Base-by-base conservation (phyloP, 352 stramenopile genomes). In the Pythium phragmitis region DNA sequence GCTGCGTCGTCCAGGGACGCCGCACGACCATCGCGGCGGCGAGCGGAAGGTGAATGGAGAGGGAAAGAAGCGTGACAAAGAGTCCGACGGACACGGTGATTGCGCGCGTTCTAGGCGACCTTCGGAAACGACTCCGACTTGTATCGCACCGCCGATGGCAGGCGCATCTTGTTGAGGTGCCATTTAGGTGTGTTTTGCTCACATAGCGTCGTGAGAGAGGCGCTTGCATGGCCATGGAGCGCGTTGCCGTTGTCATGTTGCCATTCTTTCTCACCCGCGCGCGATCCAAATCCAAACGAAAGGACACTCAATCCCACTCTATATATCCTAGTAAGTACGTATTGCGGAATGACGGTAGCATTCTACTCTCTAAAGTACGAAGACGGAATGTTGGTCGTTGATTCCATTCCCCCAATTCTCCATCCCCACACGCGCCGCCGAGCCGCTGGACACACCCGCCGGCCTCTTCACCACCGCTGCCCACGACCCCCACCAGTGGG, bases 1-100 rank as follows among this genome's bases (percentile, higher is more conserved):
- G 75, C 76, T 96, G 78, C 8, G 74, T 85, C 0, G 80, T 97
- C 89, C 89, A 97, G 9, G 88, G 68, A 1, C 88, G 89, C n/a
- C 70, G 75, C 42, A 97, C 60, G 58, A 96, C 81, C 72, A 91
- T 92, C 7, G 60, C 74, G 0, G 56, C 45, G 4, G 21, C 34
- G 4, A 13, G 2, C 3, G 26, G 14, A 7, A 21, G 34, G 7
- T 9, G 7, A 11, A 63, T 19, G 17, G 11, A 63, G 45, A 37
- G 12, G 13, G 2, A 63, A 21, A 13, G 14, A 5, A 37, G 13
- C 14, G 11, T 19, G 21, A 21, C 34, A 39, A 70, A 2, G 23
- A 50, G 16, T 7, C 26, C 13, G 13, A 57, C 42, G 51, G n/a
- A 63, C 34, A 63, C 34, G 9, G 37, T 17, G 28, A 63, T 53